A percentile compares a stretch with the other conserved stretches of the same genome.
phyloP scores from a whole-genome alignment of 2,329 filamentous ascomycete genomes.

The Ustilaginoidea virens region DNA sequence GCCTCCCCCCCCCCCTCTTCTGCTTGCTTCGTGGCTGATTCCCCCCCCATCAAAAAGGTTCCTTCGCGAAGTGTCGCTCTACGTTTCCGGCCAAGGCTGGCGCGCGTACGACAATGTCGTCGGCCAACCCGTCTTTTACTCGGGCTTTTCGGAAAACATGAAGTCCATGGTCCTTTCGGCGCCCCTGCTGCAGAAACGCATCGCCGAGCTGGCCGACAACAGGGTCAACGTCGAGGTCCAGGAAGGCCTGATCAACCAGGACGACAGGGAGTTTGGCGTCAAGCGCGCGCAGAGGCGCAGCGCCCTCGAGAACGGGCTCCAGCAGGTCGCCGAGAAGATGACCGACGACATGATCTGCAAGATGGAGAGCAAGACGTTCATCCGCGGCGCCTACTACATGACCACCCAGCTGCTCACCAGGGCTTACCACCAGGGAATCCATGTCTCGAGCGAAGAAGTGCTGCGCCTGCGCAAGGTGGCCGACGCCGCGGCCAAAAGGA shows the following conservation, averaged over 20 bases:
- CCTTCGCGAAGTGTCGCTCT: constrained; percentile 80
- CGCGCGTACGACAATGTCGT: constrained; percentile 82
- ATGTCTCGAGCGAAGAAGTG: constrained; percentile 91
- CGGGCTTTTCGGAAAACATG: constrained; percentile 85
- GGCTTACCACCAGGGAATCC: constrained; percentile 93
- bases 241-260: constrained; percentile 48
- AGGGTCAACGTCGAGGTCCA: constrained; percentile 62
- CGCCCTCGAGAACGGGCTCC: constrained; percentile 57
- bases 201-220: constrained; percentile 60
- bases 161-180: constrained; percentile 62
- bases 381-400: constrained; percentile 82
- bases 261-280: constrained; percentile 34
- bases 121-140: constrained; percentile 85
- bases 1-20: constrained; percentile 6
- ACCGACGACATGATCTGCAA: constrained; percentile 98
- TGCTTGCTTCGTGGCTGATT: background rate
- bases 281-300: constrained; percentile 38
- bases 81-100: constrained; percentile 90
- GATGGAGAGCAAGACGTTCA: constrained; percentile 89
- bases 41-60: constrained; percentile 55
- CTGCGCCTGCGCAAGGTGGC: constrained; percentile 69
- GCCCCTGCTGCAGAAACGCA: constrained; percentile 57
- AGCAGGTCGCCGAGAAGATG: constrained; percentile 71
- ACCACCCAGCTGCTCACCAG: constrained; percentile 75
- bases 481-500: constrained; percentile 66